Evolutionary conservation across 345 rosid species (phyloP).

Genomic region (Brassica juncea): DNA sequence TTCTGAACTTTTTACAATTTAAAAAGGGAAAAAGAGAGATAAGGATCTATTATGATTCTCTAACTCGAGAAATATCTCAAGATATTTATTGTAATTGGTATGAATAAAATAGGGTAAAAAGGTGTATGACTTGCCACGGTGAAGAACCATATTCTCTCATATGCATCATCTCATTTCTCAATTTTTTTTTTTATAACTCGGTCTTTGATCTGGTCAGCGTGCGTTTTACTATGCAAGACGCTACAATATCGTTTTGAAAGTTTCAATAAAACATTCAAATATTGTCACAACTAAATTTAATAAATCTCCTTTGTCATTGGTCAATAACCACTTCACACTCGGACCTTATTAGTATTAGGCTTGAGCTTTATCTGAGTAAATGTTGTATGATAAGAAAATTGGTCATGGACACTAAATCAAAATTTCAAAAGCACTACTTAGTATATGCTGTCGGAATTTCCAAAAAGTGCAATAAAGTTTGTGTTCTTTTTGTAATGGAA

Average conservation of each 20-base stretch:
- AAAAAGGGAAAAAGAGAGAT: background rate
- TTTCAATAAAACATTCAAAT: background rate
- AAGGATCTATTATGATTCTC: background rate
- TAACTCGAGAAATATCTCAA: slow-evolving; percentile 28
- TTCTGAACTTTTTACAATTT: background rate
- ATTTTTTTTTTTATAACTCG: background rate
- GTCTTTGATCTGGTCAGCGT: background rate
- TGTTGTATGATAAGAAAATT: background rate
- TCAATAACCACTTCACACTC: background rate
- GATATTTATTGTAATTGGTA: slow-evolving; percentile 29
- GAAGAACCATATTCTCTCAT: slow-evolving; percentile 31
- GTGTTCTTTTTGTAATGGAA: background rate
- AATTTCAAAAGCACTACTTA: background rate
- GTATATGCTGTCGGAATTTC: background rate
- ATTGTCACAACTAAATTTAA: background rate
- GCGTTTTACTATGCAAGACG: background rate
- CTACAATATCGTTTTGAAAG: background rate
- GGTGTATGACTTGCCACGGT: slow-evolving; percentile 38
- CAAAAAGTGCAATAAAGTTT: background rate
- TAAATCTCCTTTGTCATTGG: background rate
- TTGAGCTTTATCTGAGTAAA: too few relatives aligned
- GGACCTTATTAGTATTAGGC: too few relatives aligned
- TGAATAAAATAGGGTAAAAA: background rate
- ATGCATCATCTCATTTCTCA: slow-evolving; percentile 17
- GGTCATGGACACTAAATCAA: background rate